Evolutionary conservation across 1,284 basidiomycete genomes (phyloP).

Genomic region (Sutorius eximius): DNA sequence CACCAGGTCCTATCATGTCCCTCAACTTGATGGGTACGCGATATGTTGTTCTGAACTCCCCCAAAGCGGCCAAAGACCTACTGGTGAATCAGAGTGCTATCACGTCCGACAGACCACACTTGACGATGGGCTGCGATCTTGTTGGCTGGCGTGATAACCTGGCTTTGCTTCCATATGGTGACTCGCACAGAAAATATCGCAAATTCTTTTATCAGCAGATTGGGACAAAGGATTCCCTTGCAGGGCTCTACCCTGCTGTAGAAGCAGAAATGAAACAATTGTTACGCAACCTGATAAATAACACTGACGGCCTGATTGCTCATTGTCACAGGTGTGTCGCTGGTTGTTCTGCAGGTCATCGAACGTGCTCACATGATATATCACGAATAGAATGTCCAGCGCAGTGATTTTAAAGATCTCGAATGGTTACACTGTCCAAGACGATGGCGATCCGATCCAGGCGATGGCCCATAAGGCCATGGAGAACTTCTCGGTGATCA

Average conservation of each 20-base stretch:
- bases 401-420: slow-evolving; percentile 18
- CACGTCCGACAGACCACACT: background rate
- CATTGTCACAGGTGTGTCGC: slow-evolving; percentile 10
- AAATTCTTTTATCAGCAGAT: too few relatives aligned
- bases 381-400: background rate
- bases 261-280: slow-evolving; percentile 21
- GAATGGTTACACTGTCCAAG: slow-evolving; percentile 23
- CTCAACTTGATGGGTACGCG: too few relatives aligned
- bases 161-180: slow-evolving; percentile 23
- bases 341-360: slow-evolving; percentile 3
- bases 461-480: slow-evolving; percentile 20
- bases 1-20: background rate
- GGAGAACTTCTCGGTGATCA: slow-evolving; percentile 11
- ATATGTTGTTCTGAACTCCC: too few relatives aligned
- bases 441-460: slow-evolving; percentile 25
- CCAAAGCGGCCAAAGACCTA: too few relatives aligned
- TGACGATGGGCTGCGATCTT: slow-evolving; percentile 23
- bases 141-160: slow-evolving; percentile 26
- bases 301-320: background rate
- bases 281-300: slow-evolving; percentile 16
- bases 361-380: background rate
- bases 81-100: too few relatives aligned
- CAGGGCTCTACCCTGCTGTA: slow-evolving; percentile 9
- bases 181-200: slow-evolving; percentile 11
- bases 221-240: slow-evolving; percentile 9